A percentile compares a stretch with the other conserved stretches of the same genome.
Conservation (phyloP, 108 stramenopile genomes). For the Fragilaria radians region DNA sequence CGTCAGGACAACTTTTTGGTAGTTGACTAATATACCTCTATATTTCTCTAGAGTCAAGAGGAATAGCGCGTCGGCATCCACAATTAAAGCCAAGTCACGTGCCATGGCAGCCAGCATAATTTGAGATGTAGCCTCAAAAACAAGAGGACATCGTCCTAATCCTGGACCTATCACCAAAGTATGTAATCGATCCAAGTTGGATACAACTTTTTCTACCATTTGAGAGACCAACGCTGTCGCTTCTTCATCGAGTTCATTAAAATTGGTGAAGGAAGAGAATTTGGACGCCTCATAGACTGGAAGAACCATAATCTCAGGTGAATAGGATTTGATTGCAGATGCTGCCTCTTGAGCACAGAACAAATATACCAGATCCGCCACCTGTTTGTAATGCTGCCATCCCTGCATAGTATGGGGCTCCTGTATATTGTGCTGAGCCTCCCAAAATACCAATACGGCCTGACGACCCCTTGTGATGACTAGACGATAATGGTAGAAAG, state of each 20-base stretch:
- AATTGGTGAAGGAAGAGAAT: slow-evolving; percentile 29
- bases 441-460: slow-evolving; percentile 94
- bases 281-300: slow-evolving; percentile 65
- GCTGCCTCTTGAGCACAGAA: slow-evolving; percentile 89
- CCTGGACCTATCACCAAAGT: slow-evolving; percentile 92
- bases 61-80: slow-evolving; percentile 95
- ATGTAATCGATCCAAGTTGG: slow-evolving; percentile 56
- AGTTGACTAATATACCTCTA: slow-evolving; percentile 17
- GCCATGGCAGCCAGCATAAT: slow-evolving; percentile 53
- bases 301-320: slow-evolving; percentile 88
- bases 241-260: neutral
- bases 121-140: slow-evolving; percentile 44
- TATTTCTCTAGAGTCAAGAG: slow-evolving; percentile 66
- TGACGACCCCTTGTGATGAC: slow-evolving; percentile 83
- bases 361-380: slow-evolving; percentile 92
- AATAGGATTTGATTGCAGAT: slow-evolving; percentile 93
- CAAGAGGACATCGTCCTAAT: slow-evolving; percentile 75
- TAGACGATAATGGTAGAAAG: slow-evolving; percentile 36
- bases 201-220: slow-evolving; percentile 48
- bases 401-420: slow-evolving; percentile 97
- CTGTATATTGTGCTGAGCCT: slow-evolving; percentile 91
- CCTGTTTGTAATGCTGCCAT: slow-evolving; percentile 80
- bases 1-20: slow-evolving; percentile 70
- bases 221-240: slow-evolving; percentile 10
- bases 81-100: slow-evolving; percentile 57